Conservation (phyloP, 495 filamentous ascomycete species). For the Beverwykella pulmonaria region DNA sequence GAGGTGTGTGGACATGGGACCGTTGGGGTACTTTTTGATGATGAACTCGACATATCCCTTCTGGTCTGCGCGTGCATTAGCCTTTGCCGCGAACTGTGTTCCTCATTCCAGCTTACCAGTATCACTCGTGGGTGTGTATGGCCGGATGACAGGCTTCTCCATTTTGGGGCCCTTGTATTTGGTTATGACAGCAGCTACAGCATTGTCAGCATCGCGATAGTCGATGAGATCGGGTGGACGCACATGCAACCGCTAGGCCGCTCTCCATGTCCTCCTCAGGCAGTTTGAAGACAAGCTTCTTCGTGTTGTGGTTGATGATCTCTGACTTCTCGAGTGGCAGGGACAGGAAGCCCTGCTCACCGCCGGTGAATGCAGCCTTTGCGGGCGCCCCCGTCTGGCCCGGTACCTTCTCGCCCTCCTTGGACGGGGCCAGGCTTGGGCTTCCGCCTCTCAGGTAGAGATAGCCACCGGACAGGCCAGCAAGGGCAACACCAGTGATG, state of each 20-base stretch:
- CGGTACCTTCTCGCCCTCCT: constrained; percentile 34
- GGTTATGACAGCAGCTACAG: constrained; percentile 73
- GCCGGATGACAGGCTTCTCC: constrained; percentile 82
- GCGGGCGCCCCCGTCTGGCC: constrained; percentile 22
- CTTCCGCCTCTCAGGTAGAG: constrained; percentile 30
- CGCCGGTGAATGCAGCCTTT: constrained; percentile 73
- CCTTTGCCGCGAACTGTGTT: background rate
- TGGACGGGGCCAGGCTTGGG: constrained; percentile 23
- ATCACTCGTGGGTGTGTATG: constrained; percentile 90
- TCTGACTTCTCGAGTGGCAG: constrained; percentile 79
- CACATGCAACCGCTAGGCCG: constrained; percentile 76
- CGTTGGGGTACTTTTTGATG: constrained; percentile 86
- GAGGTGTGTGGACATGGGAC: constrained; percentile 87
- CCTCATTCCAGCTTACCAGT: constrained; percentile 61
- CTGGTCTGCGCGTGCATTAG: constrained; percentile 51
- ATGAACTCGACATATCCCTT: constrained; percentile 84
- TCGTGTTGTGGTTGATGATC: constrained; percentile 83
- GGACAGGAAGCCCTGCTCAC: constrained; percentile 81
- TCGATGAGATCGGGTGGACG: constrained; percentile 28
- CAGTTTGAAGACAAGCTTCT: constrained; percentile 79
- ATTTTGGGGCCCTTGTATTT: constrained; percentile 77
- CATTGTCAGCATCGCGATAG: constrained; percentile 10
- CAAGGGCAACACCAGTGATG: constrained; percentile 28
- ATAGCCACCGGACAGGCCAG: constrained; percentile 40
- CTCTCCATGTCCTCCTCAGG: constrained; percentile 82